Base-by-base conservation (phyloP, 148 eudicot species). In the Rhododendron simsii region DNA sequence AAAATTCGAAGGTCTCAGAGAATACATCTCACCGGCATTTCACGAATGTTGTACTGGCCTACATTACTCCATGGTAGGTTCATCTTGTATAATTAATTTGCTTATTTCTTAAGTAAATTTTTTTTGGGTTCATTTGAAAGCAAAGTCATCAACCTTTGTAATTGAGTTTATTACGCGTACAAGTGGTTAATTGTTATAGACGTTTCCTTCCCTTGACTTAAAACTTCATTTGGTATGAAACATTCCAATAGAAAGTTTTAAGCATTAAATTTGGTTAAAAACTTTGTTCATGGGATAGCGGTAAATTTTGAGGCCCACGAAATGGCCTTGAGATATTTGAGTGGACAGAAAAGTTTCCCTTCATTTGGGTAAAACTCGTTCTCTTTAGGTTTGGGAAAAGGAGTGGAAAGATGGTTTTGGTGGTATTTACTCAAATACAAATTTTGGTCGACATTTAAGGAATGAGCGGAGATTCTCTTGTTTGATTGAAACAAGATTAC, bases 31-130 rank as follows among this genome's bases (percentile, higher is more conserved):
- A 20, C 15, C 92, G 94, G 85, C 88, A 91, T 90, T 97, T 94
- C 61, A 37, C 71, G 26, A 90, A 94, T 87, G 92, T 94, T 15
- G 98, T 97, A 15, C 90, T 95, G 84, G 98, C 98, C 71, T 97
- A 97, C 86, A 88, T 95, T 88, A 97, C 99, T 80, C 99, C 99
- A 82, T 97, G 99, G 99, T 97, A 90, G 35, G 88, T 76, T 0
- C 13, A 47, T 73, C 79, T 50, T 87, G 11, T 39, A 53, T 23
- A 37, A 30, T 41, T 50, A 76, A 3, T 75, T 76, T 84, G 6
- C 18, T 10, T 67, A 45, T 44, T 61, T 18, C 16, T 4, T 9
- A 7, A 37, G 37, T 53, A 18, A 20, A 1, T 0, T 2, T 80
- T 55, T 55, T 18, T 2, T 53, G 69, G 50, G 55, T 81, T 39